Evolutionary conservation across 345 rosid species (phyloP).

Genomic region (Euphorbia peplus): DNA sequence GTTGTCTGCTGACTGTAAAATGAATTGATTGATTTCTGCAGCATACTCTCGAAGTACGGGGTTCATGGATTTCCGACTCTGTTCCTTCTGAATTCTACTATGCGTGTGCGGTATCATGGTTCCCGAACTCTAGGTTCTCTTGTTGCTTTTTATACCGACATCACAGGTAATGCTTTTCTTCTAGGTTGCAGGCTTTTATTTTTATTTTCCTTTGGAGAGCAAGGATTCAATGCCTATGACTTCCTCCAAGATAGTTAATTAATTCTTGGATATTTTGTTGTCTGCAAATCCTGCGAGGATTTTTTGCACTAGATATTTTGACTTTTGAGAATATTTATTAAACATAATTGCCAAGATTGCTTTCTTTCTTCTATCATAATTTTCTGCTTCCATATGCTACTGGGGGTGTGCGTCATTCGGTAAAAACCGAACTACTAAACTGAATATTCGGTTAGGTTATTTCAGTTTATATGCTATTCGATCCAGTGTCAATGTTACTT

Average conservation of each 20-base stretch:
- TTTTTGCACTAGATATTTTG: background rate
- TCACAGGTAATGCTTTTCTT: constrained; percentile 53
- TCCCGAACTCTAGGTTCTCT: constrained; percentile 69
- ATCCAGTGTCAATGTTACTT: too few relatives aligned
- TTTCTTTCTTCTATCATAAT: background rate
- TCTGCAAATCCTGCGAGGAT: background rate
- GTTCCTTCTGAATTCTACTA: constrained; percentile 70
- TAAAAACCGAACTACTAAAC: too few relatives aligned
- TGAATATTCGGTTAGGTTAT: too few relatives aligned
- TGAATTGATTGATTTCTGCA: constrained; percentile 35
- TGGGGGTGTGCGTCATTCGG: too few relatives aligned
- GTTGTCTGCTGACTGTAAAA: constrained; percentile 13
- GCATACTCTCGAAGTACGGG: constrained; percentile 86
- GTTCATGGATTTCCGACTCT: constrained; percentile 95
- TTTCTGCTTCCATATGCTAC: background rate
- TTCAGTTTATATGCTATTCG: too few relatives aligned
- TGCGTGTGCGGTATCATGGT: constrained; percentile 67
- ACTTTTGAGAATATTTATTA: background rate
- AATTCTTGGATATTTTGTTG: background rate
- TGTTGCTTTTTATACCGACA: constrained; percentile 58
- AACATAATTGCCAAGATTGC: background rate
- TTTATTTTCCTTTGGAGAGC: background rate
- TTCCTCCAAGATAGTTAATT: background rate
- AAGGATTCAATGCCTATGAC: background rate
- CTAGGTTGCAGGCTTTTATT: background rate